These are phyloP conservation scores for Fragaria nilgerrensis DNA, from an alignment of 306 rosid species.

Conservation along the genomic window DNA sequence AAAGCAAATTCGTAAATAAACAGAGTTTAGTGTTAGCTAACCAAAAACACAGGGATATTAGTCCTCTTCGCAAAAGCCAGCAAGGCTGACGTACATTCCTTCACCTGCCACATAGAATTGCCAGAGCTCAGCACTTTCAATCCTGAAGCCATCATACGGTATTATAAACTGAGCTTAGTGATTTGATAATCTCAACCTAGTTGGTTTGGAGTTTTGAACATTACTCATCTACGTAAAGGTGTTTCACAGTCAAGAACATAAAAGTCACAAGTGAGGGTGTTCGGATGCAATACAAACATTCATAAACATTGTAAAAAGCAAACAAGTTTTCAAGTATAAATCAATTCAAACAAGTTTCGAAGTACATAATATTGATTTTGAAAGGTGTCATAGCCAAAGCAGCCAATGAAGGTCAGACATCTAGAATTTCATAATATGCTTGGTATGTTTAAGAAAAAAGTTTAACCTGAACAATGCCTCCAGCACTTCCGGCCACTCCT, in stretches of 20 bases:
- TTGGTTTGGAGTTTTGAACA: constrained; percentile 11
- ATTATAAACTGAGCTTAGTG: constrained; percentile 14
- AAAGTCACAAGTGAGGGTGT: background rate
- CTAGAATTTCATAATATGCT: constrained; percentile 1
- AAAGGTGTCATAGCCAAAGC: background rate
- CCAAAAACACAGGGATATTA: constrained; percentile 74
- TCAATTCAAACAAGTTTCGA: background rate
- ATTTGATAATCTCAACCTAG: constrained; percentile 12
- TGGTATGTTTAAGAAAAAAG: constrained; percentile 5
- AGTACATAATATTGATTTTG: background rate
- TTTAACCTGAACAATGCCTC: constrained; percentile 66
- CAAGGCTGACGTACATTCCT: constrained; percentile 86
- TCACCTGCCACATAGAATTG: constrained; percentile 55
- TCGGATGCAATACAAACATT: background rate
- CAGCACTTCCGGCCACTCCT: constrained; percentile 74
- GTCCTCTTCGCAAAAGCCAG: constrained; percentile 83
- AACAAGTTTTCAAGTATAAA: background rate
- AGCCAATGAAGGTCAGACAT: constrained; percentile 18
- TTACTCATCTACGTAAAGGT: background rate
- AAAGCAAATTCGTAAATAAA: background rate
- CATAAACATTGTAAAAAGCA: background rate
- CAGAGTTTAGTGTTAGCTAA: constrained; percentile 29
- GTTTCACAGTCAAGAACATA: background rate
- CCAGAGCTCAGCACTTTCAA: constrained; percentile 18
- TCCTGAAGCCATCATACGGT: constrained; percentile 17